Evolutionary conservation across 208 protist species (phyloP).

Genomic region (Zelonia costaricensis): DNA sequence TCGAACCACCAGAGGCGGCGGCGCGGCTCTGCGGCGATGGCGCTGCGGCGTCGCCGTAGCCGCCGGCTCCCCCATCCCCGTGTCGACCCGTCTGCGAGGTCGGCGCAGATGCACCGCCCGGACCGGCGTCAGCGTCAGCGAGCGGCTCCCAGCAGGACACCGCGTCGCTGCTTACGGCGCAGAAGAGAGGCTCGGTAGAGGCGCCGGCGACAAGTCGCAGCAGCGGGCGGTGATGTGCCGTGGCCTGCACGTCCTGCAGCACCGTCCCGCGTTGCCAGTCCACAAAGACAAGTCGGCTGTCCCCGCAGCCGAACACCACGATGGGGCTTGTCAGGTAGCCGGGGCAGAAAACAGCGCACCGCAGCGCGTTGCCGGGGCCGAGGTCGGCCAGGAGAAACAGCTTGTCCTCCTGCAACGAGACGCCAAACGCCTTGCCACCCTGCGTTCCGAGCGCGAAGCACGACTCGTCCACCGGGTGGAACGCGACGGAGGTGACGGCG

Average conservation of each 20-base stretch:
- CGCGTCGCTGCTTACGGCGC: slow-evolving; percentile 36
- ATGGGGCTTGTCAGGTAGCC: slow-evolving; percentile 25
- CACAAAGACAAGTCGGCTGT: slow-evolving; percentile 35
- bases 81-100: too few relatives aligned
- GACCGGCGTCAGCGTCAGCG: too few relatives aligned
- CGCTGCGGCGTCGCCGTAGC: neutral
- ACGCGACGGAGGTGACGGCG: slow-evolving; percentile 22
- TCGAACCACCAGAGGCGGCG: neutral
- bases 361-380: slow-evolving; percentile 11
- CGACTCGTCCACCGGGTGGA: slow-evolving; percentile 31
- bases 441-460: slow-evolving; percentile 39
- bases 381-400: slow-evolving; percentile 41
- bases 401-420: slow-evolving; percentile 46
- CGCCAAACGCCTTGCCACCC: slow-evolving; percentile 37
- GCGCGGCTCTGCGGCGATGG: neutral
- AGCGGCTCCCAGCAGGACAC: slow-evolving; percentile 45
- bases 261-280: slow-evolving; percentile 46
- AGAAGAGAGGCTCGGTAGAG: slow-evolving; percentile 28
- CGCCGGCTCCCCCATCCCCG: too few relatives aligned
- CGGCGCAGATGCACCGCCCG: too few relatives aligned
- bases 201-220: slow-evolving; percentile 14
- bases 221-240: slow-evolving; percentile 30
- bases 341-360: slow-evolving; percentile 35
- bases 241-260: slow-evolving; percentile 26
- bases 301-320: slow-evolving; percentile 26